phyloP scores from a whole-genome alignment of 1,284 basidiomycete genomes.

The Ceratobasidium sp. region DNA sequence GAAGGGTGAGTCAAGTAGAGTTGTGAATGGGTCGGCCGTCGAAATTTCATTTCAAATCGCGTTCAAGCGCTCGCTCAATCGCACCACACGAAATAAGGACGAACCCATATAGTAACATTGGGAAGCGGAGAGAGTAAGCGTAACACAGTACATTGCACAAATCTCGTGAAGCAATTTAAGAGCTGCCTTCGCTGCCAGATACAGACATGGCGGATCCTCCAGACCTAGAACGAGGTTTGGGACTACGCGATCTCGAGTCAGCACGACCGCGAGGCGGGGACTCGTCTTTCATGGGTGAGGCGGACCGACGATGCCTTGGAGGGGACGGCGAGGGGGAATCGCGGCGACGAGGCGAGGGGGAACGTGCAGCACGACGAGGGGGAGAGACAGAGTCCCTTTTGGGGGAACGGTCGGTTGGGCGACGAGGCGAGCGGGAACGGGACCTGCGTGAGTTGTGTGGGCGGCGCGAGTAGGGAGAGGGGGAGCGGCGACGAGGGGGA shows the following conservation, averaged over 20 bases:
- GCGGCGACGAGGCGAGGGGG: constrained; percentile 44
- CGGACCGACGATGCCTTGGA: too few relatives aligned
- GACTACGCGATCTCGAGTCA: constrained; percentile 22
- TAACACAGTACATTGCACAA: background rate
- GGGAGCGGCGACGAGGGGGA: constrained; percentile 35
- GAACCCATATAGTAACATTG: constrained; percentile 18
- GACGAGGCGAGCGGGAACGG: constrained; percentile 46
- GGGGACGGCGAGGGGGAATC: constrained; percentile 21
- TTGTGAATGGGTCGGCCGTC: constrained; percentile 7
- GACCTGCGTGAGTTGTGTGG: constrained; percentile 50
- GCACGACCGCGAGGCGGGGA: constrained; percentile 27
- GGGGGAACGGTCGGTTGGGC: constrained; percentile 39
- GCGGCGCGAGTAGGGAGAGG: constrained; percentile 41
- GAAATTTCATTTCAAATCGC: constrained; percentile 32
- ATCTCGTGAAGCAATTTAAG: background rate
- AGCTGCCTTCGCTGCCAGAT: constrained; percentile 19
- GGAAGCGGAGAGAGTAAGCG: background rate
- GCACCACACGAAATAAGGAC: constrained; percentile 3
- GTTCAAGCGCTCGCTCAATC: background rate
- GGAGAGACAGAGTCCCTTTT: constrained; percentile 42
- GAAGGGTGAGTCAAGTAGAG: constrained; percentile 5
- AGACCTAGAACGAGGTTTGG: constrained; percentile 16
- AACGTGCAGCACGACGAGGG: constrained; percentile 46
- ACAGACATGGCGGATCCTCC: constrained; percentile 26
- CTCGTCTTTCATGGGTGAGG: too few relatives aligned